Evolutionary conservation across 495 filamentous ascomycete genomes (phyloP).

Genomic region (Annulohypoxylon stygium): DNA sequence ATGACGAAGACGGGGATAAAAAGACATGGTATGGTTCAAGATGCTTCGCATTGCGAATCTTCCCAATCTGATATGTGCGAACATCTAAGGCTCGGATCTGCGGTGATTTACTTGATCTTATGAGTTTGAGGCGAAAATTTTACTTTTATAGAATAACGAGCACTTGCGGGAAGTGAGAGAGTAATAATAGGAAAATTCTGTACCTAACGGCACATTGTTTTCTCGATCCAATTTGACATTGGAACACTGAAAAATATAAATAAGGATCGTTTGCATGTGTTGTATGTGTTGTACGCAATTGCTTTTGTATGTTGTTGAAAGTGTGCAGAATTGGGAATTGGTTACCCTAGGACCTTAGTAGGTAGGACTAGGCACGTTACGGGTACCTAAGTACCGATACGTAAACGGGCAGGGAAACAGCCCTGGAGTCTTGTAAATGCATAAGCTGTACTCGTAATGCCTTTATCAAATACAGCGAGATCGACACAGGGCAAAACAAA

Average conservation of each 20-base stretch:
- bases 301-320: too few species aligned
- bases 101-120: constrained; percentile 29
- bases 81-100: constrained; percentile 21
- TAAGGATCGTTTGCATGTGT: too few species aligned
- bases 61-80: constrained; percentile 7
- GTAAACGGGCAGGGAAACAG: background rate
- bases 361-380: too few species aligned
- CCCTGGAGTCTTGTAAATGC: background rate
- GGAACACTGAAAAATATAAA: background rate
- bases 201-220: constrained; percentile 24
- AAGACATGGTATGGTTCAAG: background rate
- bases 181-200: constrained; percentile 23
- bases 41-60: constrained; percentile 10
- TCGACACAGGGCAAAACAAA: constrained; percentile 4
- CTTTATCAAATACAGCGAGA: constrained; percentile 6
- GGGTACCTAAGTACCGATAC: background rate
- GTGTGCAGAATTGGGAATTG: too few species aligned
- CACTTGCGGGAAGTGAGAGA: constrained; percentile 5
- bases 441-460: background rate
- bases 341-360: too few species aligned
- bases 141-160: constrained; percentile 26
- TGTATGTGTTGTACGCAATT: too few species aligned
- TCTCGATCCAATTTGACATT: constrained; percentile 10
- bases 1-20: background rate
- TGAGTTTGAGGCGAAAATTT: constrained; percentile 33